Conservation (phyloP, 2,329 filamentous ascomycete species). For the Parafenestella ontariensis region DNA sequence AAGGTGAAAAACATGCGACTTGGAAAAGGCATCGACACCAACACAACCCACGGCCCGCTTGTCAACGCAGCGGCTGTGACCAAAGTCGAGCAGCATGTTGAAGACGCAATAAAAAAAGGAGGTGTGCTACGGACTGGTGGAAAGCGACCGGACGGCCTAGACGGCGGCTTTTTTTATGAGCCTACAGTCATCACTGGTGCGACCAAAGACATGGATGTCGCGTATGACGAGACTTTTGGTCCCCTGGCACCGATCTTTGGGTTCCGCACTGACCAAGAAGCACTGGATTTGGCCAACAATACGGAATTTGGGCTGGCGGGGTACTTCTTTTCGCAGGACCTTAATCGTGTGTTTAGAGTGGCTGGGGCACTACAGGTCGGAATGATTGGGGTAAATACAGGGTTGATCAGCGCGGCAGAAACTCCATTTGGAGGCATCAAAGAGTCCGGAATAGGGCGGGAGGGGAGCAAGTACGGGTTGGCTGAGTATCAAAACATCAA, state of each 20-base stretch:
- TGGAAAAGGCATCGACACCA: slow-evolving; percentile 63
- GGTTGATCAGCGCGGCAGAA: slow-evolving; percentile 30
- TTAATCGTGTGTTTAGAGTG: slow-evolving; percentile 9
- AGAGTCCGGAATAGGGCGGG: slow-evolving; percentile 79
- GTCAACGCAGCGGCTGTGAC: slow-evolving; percentile 57
- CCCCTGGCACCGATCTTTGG: slow-evolving; percentile 53
- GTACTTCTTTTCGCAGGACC: slow-evolving; percentile 9
- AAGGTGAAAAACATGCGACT: slow-evolving; percentile 44
- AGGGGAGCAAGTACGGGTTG: slow-evolving; percentile 56
- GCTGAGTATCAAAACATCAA: slow-evolving; percentile 43
- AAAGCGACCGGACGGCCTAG: slow-evolving; percentile 42
- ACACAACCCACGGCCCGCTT: slow-evolving; percentile 61
- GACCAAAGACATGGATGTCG: slow-evolving; percentile 18
- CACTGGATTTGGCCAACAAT: slow-evolving; percentile 53
- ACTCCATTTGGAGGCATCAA: slow-evolving; percentile 79
- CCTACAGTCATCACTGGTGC: slow-evolving; percentile 46
- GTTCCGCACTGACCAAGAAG: slow-evolving; percentile 52
- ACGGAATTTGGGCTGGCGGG: slow-evolving; percentile 52
- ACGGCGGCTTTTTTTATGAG: slow-evolving; percentile 54
- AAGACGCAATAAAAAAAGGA: slow-evolving; percentile 36
- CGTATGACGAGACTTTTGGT: slow-evolving; percentile 54
- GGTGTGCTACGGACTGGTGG: slow-evolving; percentile 54
- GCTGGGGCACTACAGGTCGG: slow-evolving; percentile 16
- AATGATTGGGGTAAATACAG: slow-evolving; percentile 37
- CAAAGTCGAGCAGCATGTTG: slow-evolving; percentile 36